A percentile compares a stretch with the other conserved stretches of the same genome.
Conservation (phyloP, 805 yeast genomes). For the Candida railenensis region DNA sequence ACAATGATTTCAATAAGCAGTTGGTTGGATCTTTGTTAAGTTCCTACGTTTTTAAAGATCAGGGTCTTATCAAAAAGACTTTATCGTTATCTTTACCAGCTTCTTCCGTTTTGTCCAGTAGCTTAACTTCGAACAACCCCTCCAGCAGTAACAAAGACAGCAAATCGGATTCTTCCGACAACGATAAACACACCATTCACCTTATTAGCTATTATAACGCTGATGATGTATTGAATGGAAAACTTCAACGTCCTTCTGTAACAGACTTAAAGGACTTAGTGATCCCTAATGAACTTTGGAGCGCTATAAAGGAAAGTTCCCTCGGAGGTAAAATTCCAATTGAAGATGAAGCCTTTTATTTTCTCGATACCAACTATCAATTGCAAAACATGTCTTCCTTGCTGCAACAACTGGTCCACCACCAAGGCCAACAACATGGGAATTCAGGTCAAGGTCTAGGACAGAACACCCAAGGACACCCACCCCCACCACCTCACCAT, state of each 20-base stretch:
- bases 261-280: constrained; percentile 49
- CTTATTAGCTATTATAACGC: constrained; percentile 77
- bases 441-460: background rate
- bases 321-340: constrained; percentile 55
- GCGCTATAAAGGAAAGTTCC: constrained; percentile 56
- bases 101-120: background rate
- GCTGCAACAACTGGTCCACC: constrained; percentile 11
- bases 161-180: constrained; percentile 24
- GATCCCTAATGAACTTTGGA: constrained; percentile 49
- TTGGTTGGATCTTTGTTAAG: constrained; percentile 53
- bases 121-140: constrained; percentile 8
- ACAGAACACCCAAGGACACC: constrained; percentile 1
- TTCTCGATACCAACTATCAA: constrained; percentile 44
- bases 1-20: constrained; percentile 12
- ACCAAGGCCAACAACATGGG: background rate
- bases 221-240: constrained; percentile 64
- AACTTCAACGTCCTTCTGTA: constrained; percentile 57
- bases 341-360: constrained; percentile 52
- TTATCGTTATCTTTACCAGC: constrained; percentile 50
- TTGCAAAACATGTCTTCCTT: constrained; percentile 37
- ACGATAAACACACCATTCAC: constrained; percentile 54
- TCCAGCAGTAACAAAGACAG: constrained; percentile 6
- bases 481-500: constrained; percentile 2
- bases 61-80: constrained; percentile 82
- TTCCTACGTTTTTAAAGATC: constrained; percentile 62